Percentiles rank a stretch among this genome's conserved stretches.
Evolutionary conservation across 2,329 filamentous ascomycete species (phyloP).

Genomic region (Talaromyces verruculosus): DNA sequence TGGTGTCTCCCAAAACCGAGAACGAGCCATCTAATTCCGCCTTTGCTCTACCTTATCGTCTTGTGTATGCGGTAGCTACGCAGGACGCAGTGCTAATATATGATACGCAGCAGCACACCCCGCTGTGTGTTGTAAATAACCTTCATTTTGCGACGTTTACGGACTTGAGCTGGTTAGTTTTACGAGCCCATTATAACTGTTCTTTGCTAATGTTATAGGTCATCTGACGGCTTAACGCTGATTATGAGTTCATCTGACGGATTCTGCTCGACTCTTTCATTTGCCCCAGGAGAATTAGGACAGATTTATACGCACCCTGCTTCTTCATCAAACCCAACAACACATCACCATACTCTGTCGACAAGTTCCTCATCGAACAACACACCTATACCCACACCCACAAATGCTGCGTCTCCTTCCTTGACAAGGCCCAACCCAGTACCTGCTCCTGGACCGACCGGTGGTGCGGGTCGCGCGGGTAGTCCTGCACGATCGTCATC

Average conservation of each 20-base stretch:
- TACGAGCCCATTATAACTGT: conserved; percentile 5
- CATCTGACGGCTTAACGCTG: conserved; percentile 72
- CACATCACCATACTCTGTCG: conserved; percentile 36
- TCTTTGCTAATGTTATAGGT: conserved; percentile 53
- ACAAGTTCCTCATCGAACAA: conserved; percentile 59
- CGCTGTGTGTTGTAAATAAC: conserved; percentile 92
- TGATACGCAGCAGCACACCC: conserved; percentile 94
- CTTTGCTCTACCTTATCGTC: conserved; percentile 85
- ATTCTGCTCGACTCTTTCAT: conserved; percentile 90
- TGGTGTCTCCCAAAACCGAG: conserved; percentile 55
- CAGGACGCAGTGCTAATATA: conserved; percentile 94
- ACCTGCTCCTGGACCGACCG: conserved; percentile 54
- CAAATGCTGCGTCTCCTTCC: conserved; percentile 59
- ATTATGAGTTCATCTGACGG: conserved; percentile 98
- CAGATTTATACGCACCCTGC: conserved; percentile 65
- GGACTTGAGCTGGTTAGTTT: conserved; percentile 82
- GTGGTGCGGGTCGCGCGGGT: conserved; percentile 58
- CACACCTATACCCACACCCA: conserved; percentile 71
- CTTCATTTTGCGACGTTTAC: conserved; percentile 97
- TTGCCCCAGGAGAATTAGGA: conserved; percentile 79
- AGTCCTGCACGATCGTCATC: conserved; percentile 86
- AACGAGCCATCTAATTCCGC: conserved; percentile 52
- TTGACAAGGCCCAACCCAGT: conserved; percentile 57
- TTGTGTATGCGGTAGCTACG: conserved; percentile 95
- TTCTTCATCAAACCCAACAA: conserved; percentile 28